Percentiles rank a stretch among this genome's conserved stretches.
These are phyloP conservation scores for Phytopythium kandeliae DNA, from an alignment of 352 stramenopile genomes.

Conservation along the genomic window DNA sequence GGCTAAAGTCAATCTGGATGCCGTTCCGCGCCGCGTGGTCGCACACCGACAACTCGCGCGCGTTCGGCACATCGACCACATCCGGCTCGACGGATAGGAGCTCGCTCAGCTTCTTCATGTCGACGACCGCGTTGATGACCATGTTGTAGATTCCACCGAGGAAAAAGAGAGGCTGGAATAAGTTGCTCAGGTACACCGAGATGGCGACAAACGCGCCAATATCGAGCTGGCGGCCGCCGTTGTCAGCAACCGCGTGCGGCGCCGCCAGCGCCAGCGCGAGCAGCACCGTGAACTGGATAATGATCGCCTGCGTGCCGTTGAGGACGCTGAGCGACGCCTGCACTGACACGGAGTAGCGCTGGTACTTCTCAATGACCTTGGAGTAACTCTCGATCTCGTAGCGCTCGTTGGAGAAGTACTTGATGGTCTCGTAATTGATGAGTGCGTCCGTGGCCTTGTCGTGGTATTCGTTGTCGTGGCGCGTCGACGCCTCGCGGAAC, in stretches of 20 bases:
- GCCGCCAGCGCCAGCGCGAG: constrained; percentile 53
- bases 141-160: constrained; percentile 91
- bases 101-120: constrained; percentile 97
- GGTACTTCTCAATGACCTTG: constrained; percentile 91
- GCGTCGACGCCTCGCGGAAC: constrained; percentile 92
- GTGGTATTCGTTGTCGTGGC: constrained; percentile 97
- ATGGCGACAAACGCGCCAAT: constrained; percentile 97
- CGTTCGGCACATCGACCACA: constrained; percentile 87
- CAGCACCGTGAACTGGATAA: constrained; percentile 75
- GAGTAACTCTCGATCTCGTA: constrained; percentile 92
- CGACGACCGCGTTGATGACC: constrained; percentile 91
- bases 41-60: constrained; percentile 68
- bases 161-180: constrained; percentile 97
- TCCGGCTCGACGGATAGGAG: constrained; percentile 95
- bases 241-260: constrained; percentile 64
- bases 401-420: constrained; percentile 95
- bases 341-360: constrained; percentile 90
- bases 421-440: constrained; percentile 98
- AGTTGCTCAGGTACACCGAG: constrained; percentile 93
- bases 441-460: constrained; percentile 96
- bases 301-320: constrained; percentile 91
- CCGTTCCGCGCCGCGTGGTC: constrained; percentile 71
- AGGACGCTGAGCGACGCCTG: constrained; percentile 93
- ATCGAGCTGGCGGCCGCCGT: constrained; percentile 68
- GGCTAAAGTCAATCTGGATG: constrained; percentile 90